Base-by-base conservation (phyloP, 345 rosid genomes). In the Raphanus raphanistrum region DNA sequence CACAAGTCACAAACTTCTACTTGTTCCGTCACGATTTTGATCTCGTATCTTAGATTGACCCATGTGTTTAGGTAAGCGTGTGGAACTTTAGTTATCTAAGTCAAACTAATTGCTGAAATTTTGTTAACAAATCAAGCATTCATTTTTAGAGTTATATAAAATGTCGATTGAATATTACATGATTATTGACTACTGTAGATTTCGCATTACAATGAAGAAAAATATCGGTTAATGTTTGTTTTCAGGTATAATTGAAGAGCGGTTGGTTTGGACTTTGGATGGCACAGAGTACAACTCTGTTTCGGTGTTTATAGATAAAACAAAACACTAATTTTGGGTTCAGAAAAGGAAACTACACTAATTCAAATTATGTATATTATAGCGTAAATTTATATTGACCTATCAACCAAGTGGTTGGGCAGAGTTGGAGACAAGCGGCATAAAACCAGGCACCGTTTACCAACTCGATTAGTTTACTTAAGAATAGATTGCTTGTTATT, bases 381-480 rank as follows among this genome's bases (percentile, higher is more conserved):
- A 16, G 2, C 10, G 55, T 76, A 36, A 7, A 27, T 27, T 36
- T 62, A 8, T 11, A 26, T 60, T 52, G 82, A 79, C 73, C 17
- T 33, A 67, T 50, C 17, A 73, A 50, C 59, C 41, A 59, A 45
- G 81, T 72, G 38, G 81, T 72, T 78, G 45, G 28, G 69, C 8
- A 35, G 16, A 59, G 58, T 1, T 78, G 77, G 77, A 67, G 81
- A 72, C 81, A 78, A 60, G 27, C 77, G 81, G 73, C 81, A 72
- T 64, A 78, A 72, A 78, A 78, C 63, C 27, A 60, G 82, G 82
- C 78, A 73, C 74, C 67, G 61, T 72, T 68, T 66, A 50, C 74
- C 78, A 67, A 61, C 74, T 71, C 38, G n/a, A 71, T 41, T 16
- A 57, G 21, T 62, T 25, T 70, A 52, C 43, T 15, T 50, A 33